phyloP scores from a whole-genome alignment of 257 asterid genomes.

The Solanum chiquidenum region DNA sequence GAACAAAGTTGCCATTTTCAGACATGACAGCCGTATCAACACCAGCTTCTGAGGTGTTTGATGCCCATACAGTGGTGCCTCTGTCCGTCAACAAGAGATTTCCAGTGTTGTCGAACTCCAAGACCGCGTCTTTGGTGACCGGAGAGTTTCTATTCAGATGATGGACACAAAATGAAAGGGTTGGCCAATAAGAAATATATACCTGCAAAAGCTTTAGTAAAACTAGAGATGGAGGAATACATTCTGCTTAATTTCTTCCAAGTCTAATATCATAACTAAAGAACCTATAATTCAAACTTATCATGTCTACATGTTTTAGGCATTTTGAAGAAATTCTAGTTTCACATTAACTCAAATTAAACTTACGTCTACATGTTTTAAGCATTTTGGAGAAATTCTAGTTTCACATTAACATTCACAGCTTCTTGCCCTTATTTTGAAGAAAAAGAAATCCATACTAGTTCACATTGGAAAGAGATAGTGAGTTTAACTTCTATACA shows the following conservation, averaged over 20 bases:
- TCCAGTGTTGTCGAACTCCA: slow-evolving; percentile 60
- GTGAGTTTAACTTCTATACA: neutral
- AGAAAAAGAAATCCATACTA: neutral
- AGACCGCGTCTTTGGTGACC: slow-evolving; percentile 52
- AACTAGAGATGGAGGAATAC: slow-evolving; percentile 24
- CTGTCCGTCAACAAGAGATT: slow-evolving; percentile 47
- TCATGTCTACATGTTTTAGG: neutral
- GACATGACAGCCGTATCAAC: slow-evolving; percentile 46
- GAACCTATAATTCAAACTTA: neutral
- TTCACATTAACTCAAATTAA: neutral
- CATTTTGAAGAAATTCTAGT: neutral
- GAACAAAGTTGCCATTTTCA: slow-evolving; percentile 71
- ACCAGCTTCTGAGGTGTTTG: slow-evolving; percentile 51
- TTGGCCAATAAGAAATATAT: slow-evolving; percentile 26
- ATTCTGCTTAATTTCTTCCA: neutral
- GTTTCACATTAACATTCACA: neutral
- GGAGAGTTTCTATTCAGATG: slow-evolving; percentile 78
- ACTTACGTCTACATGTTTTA: neutral
- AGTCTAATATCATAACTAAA: neutral
- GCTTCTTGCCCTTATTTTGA: neutral
- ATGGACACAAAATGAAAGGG: slow-evolving; percentile 54
- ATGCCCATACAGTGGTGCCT: slow-evolving; percentile 48
- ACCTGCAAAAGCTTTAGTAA: slow-evolving; percentile 42
- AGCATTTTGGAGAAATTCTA: neutral
- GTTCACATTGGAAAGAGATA: neutral